A percentile compares a stretch with the other conserved stretches of the same genome.
These are phyloP conservation scores for Takashimella tepidaria DNA, from an alignment of 1,284 basidiomycete species.

Conservation along the genomic window DNA sequence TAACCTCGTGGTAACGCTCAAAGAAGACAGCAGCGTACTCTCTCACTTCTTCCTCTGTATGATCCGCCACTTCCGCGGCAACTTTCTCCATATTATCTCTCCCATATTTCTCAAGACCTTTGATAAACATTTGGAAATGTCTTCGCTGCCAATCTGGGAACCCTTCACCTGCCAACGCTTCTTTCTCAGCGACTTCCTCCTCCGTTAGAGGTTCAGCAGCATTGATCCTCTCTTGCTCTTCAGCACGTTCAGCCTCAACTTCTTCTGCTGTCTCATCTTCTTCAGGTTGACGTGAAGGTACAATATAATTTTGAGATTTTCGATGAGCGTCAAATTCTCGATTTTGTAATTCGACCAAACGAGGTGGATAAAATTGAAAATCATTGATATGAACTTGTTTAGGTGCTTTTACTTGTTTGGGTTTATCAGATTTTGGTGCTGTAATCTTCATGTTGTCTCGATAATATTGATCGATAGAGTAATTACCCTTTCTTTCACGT, in stretches of 20 bases:
- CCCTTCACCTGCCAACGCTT: slow-evolving; percentile 68
- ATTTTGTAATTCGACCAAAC: slow-evolving; percentile 78
- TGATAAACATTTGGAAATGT: slow-evolving; percentile 89
- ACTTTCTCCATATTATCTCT: slow-evolving; percentile 66
- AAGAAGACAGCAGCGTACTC: slow-evolving; percentile 82
- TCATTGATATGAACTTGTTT: slow-evolving; percentile 87
- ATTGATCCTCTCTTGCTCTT: slow-evolving; percentile 82
- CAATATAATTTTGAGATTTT: slow-evolving; percentile 63
- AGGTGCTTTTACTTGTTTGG: slow-evolving; percentile 79
- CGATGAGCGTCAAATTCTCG: slow-evolving; percentile 78
- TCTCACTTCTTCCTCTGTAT: slow-evolving; percentile 73
- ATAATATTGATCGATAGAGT: slow-evolving; percentile 91
- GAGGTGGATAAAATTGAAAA: slow-evolving; percentile 92
- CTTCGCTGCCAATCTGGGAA: slow-evolving; percentile 87
- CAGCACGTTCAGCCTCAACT: slow-evolving; percentile 72
- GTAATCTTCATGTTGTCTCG: slow-evolving; percentile 79
- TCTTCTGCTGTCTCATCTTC: slow-evolving; percentile 72
- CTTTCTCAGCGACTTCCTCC: slow-evolving; percentile 74
- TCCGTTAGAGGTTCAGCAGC: slow-evolving; percentile 80
- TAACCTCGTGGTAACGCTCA: slow-evolving; percentile 80
- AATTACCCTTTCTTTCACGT: slow-evolving; percentile 92
- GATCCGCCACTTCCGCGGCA: slow-evolving; percentile 79
- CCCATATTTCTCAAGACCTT: slow-evolving; percentile 78
- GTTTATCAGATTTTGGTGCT: slow-evolving; percentile 67
- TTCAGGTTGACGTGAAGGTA: slow-evolving; percentile 63